Percentiles rank a stretch among this genome's conserved stretches.
Evolutionary conservation across 495 filamentous ascomycete genomes (phyloP).

Genomic region (Staphylotrichum tortipilum): DNA sequence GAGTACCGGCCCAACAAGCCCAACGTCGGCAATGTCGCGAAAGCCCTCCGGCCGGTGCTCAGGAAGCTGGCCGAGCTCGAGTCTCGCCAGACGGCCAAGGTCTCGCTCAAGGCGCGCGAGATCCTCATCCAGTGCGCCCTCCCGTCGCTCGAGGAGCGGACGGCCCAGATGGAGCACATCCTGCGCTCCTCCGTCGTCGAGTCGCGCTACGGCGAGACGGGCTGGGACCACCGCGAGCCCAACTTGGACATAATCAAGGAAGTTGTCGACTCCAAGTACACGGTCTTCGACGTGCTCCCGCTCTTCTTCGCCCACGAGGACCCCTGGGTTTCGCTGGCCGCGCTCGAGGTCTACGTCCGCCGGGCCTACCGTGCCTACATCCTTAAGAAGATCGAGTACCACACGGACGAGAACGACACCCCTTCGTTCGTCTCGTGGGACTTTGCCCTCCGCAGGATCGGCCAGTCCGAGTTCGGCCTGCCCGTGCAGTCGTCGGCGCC

Average conservation of each 20-base stretch:
- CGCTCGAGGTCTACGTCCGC: slow-evolving; percentile 91
- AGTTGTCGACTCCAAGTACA: slow-evolving; percentile 96
- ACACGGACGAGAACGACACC: slow-evolving; percentile 61
- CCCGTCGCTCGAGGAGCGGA: slow-evolving; percentile 89
- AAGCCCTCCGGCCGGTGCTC: slow-evolving; percentile 75
- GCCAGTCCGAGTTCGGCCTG: slow-evolving; percentile 77
- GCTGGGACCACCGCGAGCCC: slow-evolving; percentile 93
- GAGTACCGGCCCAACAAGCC: slow-evolving; percentile 95
- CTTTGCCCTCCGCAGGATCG: slow-evolving; percentile 85
- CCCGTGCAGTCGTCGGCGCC: slow-evolving; percentile 64
- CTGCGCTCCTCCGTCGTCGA: slow-evolving; percentile 94
- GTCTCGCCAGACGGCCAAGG: slow-evolving; percentile 80
- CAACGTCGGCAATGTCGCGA: slow-evolving; percentile 74
- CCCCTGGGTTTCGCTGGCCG: slow-evolving; percentile 88
- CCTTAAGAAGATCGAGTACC: slow-evolving; percentile 80
- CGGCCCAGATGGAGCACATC: slow-evolving; percentile 97
- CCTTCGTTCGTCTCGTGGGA: slow-evolving; percentile 90
- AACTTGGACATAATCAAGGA: slow-evolving; percentile 82
- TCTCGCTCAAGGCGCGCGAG: slow-evolving; percentile 92
- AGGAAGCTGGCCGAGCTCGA: slow-evolving; percentile 87
- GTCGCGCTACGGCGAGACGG: slow-evolving; percentile 91
- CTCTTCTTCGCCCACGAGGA: slow-evolving; percentile 91
- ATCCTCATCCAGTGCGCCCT: slow-evolving; percentile 94
- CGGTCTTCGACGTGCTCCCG: slow-evolving; percentile 91
- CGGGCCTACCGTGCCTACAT: slow-evolving; percentile 94